Conservation (phyloP, 2,329 filamentous ascomycete species). For the Neopestalotiopsis clavispora region DNA sequence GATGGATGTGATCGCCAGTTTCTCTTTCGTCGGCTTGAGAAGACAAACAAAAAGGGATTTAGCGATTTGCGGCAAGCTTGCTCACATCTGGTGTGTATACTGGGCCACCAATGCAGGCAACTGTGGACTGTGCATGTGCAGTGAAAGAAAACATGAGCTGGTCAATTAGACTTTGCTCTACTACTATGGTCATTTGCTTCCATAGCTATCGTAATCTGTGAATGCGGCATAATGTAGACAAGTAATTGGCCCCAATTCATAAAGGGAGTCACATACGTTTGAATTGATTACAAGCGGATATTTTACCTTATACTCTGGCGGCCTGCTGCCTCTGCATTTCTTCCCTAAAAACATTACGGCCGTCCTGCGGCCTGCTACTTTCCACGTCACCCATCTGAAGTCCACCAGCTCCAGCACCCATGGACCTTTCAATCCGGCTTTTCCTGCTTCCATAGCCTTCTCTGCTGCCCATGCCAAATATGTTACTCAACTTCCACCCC, state of each 20-base stretch:
- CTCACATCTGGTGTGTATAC: background rate
- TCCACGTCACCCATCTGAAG: conserved; percentile 7
- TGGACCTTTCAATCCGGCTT: conserved; percentile 4
- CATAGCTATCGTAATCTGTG: too few relatives aligned
- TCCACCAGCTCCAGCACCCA: background rate
- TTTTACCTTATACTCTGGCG: background rate
- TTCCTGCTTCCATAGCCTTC: conserved; percentile 10
- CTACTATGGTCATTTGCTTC: background rate
- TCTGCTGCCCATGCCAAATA: background rate
- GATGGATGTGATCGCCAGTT: background rate
- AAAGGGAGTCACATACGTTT: too few relatives aligned
- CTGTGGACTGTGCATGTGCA: background rate
- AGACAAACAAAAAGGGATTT: background rate
- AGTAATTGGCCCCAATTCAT: too few relatives aligned
- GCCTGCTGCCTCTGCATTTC: conserved; percentile 15
- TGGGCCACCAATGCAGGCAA: background rate
- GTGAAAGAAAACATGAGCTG: background rate
- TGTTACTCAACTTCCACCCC: conserved; percentile 1
- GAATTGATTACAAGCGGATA: too few relatives aligned
- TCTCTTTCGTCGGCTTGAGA: background rate
- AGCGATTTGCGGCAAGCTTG: background rate
- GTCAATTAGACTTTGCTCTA: background rate
- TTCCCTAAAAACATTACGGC: conserved; percentile 15
- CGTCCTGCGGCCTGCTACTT: conserved; percentile 8
- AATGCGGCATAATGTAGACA: too few relatives aligned